Percentiles rank a stretch among this genome's conserved stretches.
These are phyloP conservation scores for Cyanodermella asteris DNA, from an alignment of 2,329 filamentous ascomycete species.

Conservation along the genomic window DNA sequence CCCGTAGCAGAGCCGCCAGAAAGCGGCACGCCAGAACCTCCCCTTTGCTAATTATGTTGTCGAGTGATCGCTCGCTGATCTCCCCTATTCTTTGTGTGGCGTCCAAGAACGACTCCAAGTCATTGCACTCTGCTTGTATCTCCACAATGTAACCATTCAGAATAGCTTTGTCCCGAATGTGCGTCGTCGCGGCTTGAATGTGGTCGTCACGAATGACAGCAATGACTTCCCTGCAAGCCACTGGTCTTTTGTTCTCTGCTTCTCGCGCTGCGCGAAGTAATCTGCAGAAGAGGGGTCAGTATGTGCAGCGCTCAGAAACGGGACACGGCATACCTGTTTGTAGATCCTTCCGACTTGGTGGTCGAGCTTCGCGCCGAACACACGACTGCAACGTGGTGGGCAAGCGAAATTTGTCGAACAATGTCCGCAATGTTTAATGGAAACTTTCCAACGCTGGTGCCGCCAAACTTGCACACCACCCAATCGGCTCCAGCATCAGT, in stretches of 20 bases:
- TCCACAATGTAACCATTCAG: too few species aligned
- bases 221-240: conserved; percentile 52
- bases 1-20: conserved; percentile 66
- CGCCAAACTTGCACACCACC: conserved; percentile 89
- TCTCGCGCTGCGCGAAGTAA: conserved; percentile 17
- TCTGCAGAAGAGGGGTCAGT: too few species aligned
- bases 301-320: too few species aligned
- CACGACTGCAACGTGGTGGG: conserved; percentile 61
- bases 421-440: conserved; percentile 51
- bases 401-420: conserved; percentile 37
- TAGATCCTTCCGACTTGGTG: conserved; percentile 84
- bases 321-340: conserved; percentile 43
- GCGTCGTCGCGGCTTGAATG: conserved; percentile 42
- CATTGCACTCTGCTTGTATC: conserved; percentile 59
- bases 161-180: too few species aligned
- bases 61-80: conserved; percentile 57
- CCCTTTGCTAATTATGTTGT: conserved; percentile 80
- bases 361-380: conserved; percentile 89
- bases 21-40: conserved; percentile 90
- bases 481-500: too few species aligned
- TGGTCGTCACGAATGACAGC: conserved; percentile 69
- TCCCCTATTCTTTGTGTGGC: conserved; percentile 40
- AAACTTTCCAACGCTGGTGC: conserved; percentile 90
- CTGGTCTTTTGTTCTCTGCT: conserved; percentile 23
- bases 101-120: conserved; percentile 52